Percentiles rank a stretch among this genome's conserved stretches.
Conservation (phyloP, 2,329 filamentous ascomycete species). For the Pseudomassariella vexata region DNA sequence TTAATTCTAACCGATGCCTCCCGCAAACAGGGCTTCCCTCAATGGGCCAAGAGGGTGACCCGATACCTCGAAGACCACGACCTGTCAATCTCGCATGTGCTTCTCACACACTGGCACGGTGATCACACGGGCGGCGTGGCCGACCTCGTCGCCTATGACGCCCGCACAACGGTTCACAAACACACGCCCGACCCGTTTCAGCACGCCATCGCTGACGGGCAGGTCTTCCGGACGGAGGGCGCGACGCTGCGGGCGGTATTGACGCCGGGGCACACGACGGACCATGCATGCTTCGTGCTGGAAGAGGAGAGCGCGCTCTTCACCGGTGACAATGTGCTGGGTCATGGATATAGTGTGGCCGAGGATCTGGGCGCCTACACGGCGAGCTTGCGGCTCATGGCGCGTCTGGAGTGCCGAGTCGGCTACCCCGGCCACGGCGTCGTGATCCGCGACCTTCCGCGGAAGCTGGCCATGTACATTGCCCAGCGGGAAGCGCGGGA, state of each 20-base stretch:
- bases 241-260: constrained; percentile 57
- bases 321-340: constrained; percentile 69
- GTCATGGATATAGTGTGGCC: constrained; percentile 69
- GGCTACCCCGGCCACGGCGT: constrained; percentile 60
- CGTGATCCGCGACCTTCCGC: constrained; percentile 43
- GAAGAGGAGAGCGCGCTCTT: constrained; percentile 63
- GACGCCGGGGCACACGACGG: constrained; percentile 64
- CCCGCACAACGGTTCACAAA: constrained; percentile 52
- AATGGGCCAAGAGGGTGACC: constrained; percentile 47
- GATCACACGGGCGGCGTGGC: constrained; percentile 64
- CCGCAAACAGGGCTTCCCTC: constrained; percentile 46
- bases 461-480: constrained; percentile 9
- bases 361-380: constrained; percentile 62
- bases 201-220: constrained; percentile 35
- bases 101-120: constrained; percentile 63
- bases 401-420: constrained; percentile 34
- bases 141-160: constrained; percentile 43
- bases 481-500: neutral
- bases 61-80: constrained; percentile 51
- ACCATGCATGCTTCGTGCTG: constrained; percentile 63
- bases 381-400: constrained; percentile 55
- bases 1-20: neutral
- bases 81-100: constrained; percentile 43
- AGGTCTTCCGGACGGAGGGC: constrained; percentile 43
- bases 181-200: constrained; percentile 38